Base-by-base conservation (phyloP, 78 protist genomes). In the Polysphondylium violaceum region DNA sequence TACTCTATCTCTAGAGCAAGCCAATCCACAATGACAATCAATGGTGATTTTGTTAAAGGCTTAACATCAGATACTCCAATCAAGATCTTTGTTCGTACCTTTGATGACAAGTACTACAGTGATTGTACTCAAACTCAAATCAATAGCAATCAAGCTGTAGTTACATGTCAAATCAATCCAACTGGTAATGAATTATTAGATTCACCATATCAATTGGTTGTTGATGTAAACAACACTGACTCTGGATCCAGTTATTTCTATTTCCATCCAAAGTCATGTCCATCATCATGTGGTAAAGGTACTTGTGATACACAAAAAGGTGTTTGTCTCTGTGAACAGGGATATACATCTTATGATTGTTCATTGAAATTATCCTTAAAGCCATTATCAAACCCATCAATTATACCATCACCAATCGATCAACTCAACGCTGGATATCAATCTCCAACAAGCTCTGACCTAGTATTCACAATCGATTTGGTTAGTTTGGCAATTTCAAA, bases 281-380 rank as follows among this genome's bases (percentile, higher is more conserved):
- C 79, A 74, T 27, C 19, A 7, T 51, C 53, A 2, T 74, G 79
- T 74, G 67, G 67, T 36, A 16, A 27, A 12, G 76, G 76, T 44
- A 55, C 64, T 2, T 74, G 79, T 19, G 5, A 64, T 38, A 29
- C 40, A 11, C n/a, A 5, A 21, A 74, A 56, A 6, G 79, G 65
- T 4, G 55, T 33, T 33, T 74, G 79, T 36, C 1, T 36, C 11
- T 74, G 79, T 21, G 53, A 43, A 27, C 25, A 8, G 1, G 79
- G 47, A 6, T 53, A 5, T 43, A 64, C 33, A 29, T 27, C 44
- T 38, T 64, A 23, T 36, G 47, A 9, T 3, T 64, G 73, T 36
- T 64, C 73, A 31, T 38, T 64, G 6, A 64, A 11, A 9, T 17
- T 64, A 11, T 64, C 73, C 9, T 47, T 11, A 47, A 11, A 47